Evolutionary conservation across 1,284 basidiomycete genomes (phyloP).

Genomic region (Ganoderma resinaceum): DNA sequence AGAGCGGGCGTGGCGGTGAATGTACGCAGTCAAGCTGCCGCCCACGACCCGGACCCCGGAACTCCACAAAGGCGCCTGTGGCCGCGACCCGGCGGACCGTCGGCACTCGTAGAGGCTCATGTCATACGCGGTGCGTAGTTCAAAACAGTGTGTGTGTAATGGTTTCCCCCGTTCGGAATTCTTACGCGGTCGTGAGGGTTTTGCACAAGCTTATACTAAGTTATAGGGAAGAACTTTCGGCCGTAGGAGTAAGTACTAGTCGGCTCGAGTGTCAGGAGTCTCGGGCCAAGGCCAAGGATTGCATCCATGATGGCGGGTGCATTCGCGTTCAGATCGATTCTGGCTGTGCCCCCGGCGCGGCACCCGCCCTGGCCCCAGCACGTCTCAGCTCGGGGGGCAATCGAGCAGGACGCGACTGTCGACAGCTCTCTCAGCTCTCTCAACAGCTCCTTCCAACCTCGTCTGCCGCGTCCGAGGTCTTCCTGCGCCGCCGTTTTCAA

Average conservation of each 20-base stretch:
- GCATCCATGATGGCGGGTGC: conserved; percentile 6
- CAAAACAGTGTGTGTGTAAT: background rate
- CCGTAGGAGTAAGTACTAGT: background rate
- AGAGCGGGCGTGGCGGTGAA: conserved; percentile 19
- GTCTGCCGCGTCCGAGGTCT: too few relatives aligned
- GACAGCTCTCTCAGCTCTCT: too few relatives aligned
- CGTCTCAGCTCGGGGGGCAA: too few relatives aligned
- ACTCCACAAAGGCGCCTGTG: conserved; percentile 2
- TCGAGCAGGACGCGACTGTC: too few relatives aligned
- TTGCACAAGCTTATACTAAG: background rate
- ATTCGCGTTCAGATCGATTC: too few relatives aligned
- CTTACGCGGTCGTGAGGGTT: background rate
- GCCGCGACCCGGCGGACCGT: background rate
- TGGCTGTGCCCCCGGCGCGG: background rate
- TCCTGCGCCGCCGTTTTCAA: too few relatives aligned
- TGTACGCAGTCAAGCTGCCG: background rate
- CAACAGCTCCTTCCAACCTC: too few relatives aligned
- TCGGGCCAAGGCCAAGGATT: conserved; percentile 1
- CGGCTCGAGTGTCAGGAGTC: background rate
- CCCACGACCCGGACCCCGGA: conserved; percentile 22
- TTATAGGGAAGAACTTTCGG: too few relatives aligned
- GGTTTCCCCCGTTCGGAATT: background rate
- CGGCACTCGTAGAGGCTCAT: too few relatives aligned
- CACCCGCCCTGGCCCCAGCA: too few relatives aligned
- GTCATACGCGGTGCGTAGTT: background rate